These are phyloP conservation scores for Artomyces pyxidatus DNA, from an alignment of 768 basidiomycete species.

Conservation along the genomic window DNA sequence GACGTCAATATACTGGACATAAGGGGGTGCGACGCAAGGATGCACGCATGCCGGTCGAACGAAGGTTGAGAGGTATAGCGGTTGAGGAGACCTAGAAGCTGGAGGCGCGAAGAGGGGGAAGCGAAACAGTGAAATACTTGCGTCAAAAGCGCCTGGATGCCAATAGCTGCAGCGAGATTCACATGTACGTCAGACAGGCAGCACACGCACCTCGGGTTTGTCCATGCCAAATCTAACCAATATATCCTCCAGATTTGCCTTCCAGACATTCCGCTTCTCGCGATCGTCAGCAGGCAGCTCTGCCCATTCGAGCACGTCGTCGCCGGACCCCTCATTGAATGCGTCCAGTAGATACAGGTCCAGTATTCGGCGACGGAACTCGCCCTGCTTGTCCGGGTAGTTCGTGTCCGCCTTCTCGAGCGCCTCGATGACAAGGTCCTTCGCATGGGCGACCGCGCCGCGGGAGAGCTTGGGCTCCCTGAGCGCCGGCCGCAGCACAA, in stretches of 20 bases:
- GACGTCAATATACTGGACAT: slow-evolving; percentile 59
- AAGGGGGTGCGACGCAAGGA: slow-evolving; percentile 54
- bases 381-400: slow-evolving; percentile 42
- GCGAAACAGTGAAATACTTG: slow-evolving; percentile 59
- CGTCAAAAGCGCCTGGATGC: slow-evolving; percentile 55
- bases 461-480: slow-evolving; percentile 64
- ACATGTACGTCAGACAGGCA: background rate
- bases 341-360: slow-evolving; percentile 75
- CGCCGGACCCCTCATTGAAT: slow-evolving; percentile 64
- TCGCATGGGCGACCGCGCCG: slow-evolving; percentile 52
- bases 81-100: slow-evolving; percentile 61
- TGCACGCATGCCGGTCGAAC: slow-evolving; percentile 39
- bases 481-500: slow-evolving; percentile 67
- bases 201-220: slow-evolving; percentile 50
- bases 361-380: slow-evolving; percentile 61
- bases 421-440: slow-evolving; percentile 61
- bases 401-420: slow-evolving; percentile 39
- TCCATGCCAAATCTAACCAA: slow-evolving; percentile 57
- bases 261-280: slow-evolving; percentile 58
- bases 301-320: slow-evolving; percentile 71
- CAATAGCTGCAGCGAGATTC: background rate
- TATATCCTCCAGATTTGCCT: slow-evolving; percentile 69
- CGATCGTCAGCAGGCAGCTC: slow-evolving; percentile 55
- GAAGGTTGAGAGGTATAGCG: slow-evolving; percentile 45
- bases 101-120: slow-evolving; percentile 53